phyloP scores from a whole-genome alignment of 2,329 filamentous ascomycete species.

The Periconia macrospinosa region DNA sequence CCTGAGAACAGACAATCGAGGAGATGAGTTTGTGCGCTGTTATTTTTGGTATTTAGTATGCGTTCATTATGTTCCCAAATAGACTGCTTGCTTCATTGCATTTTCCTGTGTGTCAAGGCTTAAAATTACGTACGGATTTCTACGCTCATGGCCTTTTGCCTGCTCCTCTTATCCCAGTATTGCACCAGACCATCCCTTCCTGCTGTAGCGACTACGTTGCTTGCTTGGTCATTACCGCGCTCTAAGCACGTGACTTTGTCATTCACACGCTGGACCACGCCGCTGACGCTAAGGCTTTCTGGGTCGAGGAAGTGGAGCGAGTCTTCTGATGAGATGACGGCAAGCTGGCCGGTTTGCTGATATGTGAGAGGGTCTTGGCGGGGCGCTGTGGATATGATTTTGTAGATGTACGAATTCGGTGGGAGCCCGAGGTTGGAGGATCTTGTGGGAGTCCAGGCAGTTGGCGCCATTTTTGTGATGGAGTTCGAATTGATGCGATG shows the following conservation, averaged over 20 bases:
- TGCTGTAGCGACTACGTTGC: slow-evolving; percentile 65
- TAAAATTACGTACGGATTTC: slow-evolving; percentile 32
- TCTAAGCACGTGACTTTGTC: slow-evolving; percentile 66
- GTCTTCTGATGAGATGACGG: slow-evolving; percentile 71
- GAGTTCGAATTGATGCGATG: neutral
- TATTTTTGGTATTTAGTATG: slow-evolving; percentile 22
- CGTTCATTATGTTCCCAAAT: no score
- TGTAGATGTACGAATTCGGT: slow-evolving; percentile 44
- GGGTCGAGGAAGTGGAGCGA: slow-evolving; percentile 68
- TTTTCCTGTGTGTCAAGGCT: no score
- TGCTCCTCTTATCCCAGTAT: slow-evolving; percentile 66
- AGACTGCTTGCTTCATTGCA: no score
- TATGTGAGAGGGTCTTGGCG: slow-evolving; percentile 36
- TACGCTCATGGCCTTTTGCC: slow-evolving; percentile 47
- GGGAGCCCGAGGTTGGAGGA: slow-evolving; percentile 30
- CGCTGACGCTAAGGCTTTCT: slow-evolving; percentile 53
- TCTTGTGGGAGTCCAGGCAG: slow-evolving; percentile 14
- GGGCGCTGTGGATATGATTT: slow-evolving; percentile 35
- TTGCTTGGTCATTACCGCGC: slow-evolving; percentile 54
- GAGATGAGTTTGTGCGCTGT: slow-evolving; percentile 58
- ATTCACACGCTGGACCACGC: slow-evolving; percentile 56
- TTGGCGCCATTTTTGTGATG: slow-evolving; percentile 18
- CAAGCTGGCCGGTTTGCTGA: slow-evolving; percentile 47
- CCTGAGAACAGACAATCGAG: slow-evolving; percentile 63
- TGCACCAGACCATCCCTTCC: slow-evolving; percentile 71